Evolutionary conservation across 306 rosid genomes (phyloP), one percentile per base, ranked within the genome.

Genomic region (Cicer bijugum): DNA sequence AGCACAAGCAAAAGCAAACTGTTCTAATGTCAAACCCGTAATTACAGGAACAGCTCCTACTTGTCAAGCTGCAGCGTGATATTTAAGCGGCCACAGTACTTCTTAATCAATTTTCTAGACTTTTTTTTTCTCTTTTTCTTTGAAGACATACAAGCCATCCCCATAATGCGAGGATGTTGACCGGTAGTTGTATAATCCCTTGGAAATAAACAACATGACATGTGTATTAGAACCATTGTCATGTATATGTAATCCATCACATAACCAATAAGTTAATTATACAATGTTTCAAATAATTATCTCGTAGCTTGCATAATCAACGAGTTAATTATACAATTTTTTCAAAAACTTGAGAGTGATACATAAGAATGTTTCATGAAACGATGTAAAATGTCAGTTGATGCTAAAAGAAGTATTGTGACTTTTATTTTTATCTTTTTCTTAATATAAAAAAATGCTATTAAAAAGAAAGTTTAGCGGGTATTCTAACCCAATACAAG

Each of bases 21-120:
- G 69, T 73, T 1, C 58, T 9, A 73, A 73, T 73, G 69, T 59
- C 28, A 73, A 73, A 28, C 77, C 77, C 1, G 14, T 0, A 1
- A 1, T 45, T 45, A 60, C 8, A 0, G 78, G 78, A 60, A 73
- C 6, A 45, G 69, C 69, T 60, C 78, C 78, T 9, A 11, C 45
- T 33, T 71, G 76, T 9, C 15, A 43, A 35, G 5, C 72, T 0
- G 2, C 44, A 65, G 35, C 44, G 2, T 9, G 35, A 28, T 28
- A 5, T 3, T 28, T 28, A 28, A 28, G 35, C 35, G 35, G 35
- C 35, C 35, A 28, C 1, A 28, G 35, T 28, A 28, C 35, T 28
- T 4, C 35, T 28, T 28, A 28, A 28, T 28, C 35, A 28, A 28
- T 28, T 28, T 28, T 28, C 35, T 28, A 28, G 35, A 28, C 35